Percentiles rank a stretch among this genome's conserved stretches.
Evolutionary conservation across 2,329 filamentous ascomycete species (phyloP).

Genomic region (Neocucurbitaria cava): DNA sequence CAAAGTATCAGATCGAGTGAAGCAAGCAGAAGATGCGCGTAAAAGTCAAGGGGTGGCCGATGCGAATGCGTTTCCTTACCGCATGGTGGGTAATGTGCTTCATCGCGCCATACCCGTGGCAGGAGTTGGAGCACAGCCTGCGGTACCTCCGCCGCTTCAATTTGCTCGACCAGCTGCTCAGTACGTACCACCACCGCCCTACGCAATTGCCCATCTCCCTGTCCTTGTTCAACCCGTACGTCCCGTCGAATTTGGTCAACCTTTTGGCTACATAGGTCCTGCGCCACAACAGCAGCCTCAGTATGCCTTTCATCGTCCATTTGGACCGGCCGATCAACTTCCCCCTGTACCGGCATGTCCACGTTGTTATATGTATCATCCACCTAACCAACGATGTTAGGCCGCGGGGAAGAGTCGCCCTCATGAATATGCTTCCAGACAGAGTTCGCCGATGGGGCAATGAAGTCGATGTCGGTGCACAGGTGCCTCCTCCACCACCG

Average conservation of each 20-base stretch:
- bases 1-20: slow-evolving; percentile 61
- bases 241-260: slow-evolving; percentile 1
- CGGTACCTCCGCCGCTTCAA: neutral
- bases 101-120: neutral
- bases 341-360: slow-evolving; percentile 8
- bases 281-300: slow-evolving; percentile 4
- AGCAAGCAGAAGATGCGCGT: slow-evolving; percentile 38
- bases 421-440: slow-evolving; percentile 1
- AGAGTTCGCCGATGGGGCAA: neutral
- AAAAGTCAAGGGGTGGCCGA: slow-evolving; percentile 19
- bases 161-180: neutral
- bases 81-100: slow-evolving; percentile 29
- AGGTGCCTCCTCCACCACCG: neutral
- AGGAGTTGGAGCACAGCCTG: slow-evolving; percentile 1
- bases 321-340: neutral
- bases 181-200: neutral
- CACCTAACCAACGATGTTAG: slow-evolving; percentile 17
- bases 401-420: neutral
- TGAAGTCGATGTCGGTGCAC: neutral
- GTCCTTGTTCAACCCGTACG: slow-evolving; percentile 3
- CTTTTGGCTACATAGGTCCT: neutral
- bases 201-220: neutral
- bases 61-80: slow-evolving; percentile 26
- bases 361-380: slow-evolving; percentile 12
- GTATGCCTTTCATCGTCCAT: neutral